phyloP scores from a whole-genome alignment of 495 filamentous ascomycete species.

The Acidomyces sp. region DNA sequence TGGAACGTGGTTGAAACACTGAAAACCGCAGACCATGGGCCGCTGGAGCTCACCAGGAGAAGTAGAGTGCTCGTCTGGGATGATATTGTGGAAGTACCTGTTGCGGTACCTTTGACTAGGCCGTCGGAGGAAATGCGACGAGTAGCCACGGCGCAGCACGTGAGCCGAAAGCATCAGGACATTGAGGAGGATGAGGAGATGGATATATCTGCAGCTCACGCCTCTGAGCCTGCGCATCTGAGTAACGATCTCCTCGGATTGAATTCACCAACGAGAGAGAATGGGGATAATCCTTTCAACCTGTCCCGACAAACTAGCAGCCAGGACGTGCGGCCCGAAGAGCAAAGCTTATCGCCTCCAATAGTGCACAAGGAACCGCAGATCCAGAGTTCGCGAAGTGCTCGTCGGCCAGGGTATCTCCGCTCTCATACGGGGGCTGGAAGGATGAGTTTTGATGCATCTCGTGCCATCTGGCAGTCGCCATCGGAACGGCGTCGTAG shows the following conservation, averaged over 20 bases:
- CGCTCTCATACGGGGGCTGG: not conserved
- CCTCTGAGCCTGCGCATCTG: not conserved
- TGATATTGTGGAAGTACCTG: slow-evolving; percentile 87
- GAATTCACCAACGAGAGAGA: slow-evolving; percentile 51
- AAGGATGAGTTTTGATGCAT: slow-evolving; percentile 15
- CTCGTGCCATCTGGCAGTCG: slow-evolving; percentile 13
- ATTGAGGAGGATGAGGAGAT: slow-evolving; percentile 60
- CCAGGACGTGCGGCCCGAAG: slow-evolving; percentile 30
- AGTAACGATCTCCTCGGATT: slow-evolving; percentile 60
- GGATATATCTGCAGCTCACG: slow-evolving; percentile 67
- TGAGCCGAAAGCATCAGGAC: slow-evolving; percentile 20
- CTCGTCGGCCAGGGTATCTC: not conserved
- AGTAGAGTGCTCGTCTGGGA: slow-evolving; percentile 95
- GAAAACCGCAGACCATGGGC: slow-evolving; percentile 82
- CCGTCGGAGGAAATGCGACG: slow-evolving; percentile 63
- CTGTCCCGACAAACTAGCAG: slow-evolving; percentile 45
- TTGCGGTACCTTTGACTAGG: slow-evolving; percentile 75
- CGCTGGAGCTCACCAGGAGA: slow-evolving; percentile 79
- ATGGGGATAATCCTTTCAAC: slow-evolving; percentile 68
- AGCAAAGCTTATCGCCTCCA: slow-evolving; percentile 19
- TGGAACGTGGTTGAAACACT: slow-evolving; percentile 98
- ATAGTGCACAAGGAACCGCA: not conserved
- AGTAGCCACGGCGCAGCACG: slow-evolving; percentile 41
- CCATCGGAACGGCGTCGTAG: slow-evolving; percentile 17
- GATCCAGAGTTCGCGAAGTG: not conserved